Evolutionary conservation across 306 rosid genomes (phyloP).

Genomic region (Quercus gilva): DNA sequence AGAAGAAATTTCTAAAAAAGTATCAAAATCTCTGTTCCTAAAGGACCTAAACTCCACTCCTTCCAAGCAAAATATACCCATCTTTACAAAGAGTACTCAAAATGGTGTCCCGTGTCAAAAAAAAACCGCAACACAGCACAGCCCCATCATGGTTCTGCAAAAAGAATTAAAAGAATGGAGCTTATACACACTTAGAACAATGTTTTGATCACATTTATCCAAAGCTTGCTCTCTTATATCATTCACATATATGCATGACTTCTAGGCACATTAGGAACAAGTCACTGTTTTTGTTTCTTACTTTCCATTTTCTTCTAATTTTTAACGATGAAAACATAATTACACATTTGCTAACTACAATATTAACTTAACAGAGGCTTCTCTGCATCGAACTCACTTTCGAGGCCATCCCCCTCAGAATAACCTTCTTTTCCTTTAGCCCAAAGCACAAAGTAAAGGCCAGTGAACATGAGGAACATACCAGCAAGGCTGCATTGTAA

Average conservation of each 20-base stretch:
- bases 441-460: slow-evolving; percentile 89
- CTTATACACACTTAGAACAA: neutral
- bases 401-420: slow-evolving; percentile 23
- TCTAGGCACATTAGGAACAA: neutral
- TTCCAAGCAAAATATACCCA: neutral
- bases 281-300: neutral
- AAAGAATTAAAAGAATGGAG: neutral
- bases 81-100: neutral
- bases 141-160: neutral
- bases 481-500: slow-evolving; percentile 60
- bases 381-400: slow-evolving; percentile 52
- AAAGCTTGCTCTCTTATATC: neutral
- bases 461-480: slow-evolving; percentile 74
- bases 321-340: neutral
- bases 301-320: neutral
- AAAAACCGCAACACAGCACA: neutral
- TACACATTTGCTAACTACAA: neutral
- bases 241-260: neutral
- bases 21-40: neutral
- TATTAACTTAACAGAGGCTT: slow-evolving; percentile 66
- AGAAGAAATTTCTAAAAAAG: neutral
- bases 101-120: neutral
- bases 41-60: neutral
- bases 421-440: slow-evolving; percentile 75
- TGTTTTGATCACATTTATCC: neutral